Conservation (phyloP, 768 basidiomycete genomes). For the Leucosporidium scottii region DNA sequence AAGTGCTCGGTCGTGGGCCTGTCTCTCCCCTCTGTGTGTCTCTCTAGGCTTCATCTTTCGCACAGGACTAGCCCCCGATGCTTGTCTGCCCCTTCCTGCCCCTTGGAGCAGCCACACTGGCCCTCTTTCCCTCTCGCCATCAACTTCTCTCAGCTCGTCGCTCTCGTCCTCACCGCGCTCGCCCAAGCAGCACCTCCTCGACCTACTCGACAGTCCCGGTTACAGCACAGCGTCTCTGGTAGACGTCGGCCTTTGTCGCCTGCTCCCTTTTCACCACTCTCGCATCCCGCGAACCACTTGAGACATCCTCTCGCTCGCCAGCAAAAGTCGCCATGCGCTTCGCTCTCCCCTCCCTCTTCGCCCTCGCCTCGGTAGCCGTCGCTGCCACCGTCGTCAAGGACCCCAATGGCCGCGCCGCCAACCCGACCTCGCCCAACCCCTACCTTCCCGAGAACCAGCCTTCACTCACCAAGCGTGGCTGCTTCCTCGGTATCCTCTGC, state of each 20-base stretch:
- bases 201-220: neutral
- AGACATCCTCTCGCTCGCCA: neutral
- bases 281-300: neutral
- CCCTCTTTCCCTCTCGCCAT: too few relatives aligned
- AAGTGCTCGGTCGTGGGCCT: too few relatives aligned
- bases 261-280: neutral
- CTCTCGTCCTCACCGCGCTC: too few relatives aligned
- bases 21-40: too few relatives aligned
- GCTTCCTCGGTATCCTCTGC: slow-evolving; percentile 14
- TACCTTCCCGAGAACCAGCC: slow-evolving; percentile 8
- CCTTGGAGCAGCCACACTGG: too few relatives aligned
- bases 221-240: too few relatives aligned
- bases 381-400: neutral
- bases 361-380: neutral
- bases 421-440: slow-evolving; percentile 5
- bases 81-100: too few relatives aligned
- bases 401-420: slow-evolving; percentile 1
- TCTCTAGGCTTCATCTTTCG: too few relatives aligned
- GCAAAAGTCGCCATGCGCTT: slow-evolving; percentile 3
- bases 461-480: slow-evolving; percentile 19
- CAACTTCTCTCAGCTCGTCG: too few relatives aligned
- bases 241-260: too few relatives aligned
- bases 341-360: slow-evolving; percentile 2
- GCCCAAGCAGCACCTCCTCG: too few relatives aligned
- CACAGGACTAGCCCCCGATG: too few relatives aligned